Evolutionary conservation across 306 rosid genomes (phyloP).

Genomic region (Vicia faba): DNA sequence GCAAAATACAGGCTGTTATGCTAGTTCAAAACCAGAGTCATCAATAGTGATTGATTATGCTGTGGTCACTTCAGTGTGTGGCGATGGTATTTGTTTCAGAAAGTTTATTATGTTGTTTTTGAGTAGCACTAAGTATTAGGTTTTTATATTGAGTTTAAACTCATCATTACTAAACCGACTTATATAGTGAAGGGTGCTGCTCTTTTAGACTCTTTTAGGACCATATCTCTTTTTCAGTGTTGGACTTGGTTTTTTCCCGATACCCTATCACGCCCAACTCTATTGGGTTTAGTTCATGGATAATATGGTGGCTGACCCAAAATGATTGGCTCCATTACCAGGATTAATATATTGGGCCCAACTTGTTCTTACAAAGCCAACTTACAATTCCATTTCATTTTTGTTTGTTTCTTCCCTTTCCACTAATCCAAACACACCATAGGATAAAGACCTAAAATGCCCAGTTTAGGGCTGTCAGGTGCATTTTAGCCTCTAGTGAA

Average conservation of each 20-base stretch:
- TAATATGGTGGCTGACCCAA: not conserved
- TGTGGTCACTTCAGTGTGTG: slow-evolving; percentile 5
- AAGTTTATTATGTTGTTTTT: not conserved
- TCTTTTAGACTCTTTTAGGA: not conserved
- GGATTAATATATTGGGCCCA: not conserved
- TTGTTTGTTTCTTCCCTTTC: not conserved
- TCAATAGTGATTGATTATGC: not conserved
- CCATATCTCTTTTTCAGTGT: not conserved
- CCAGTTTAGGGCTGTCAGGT: not conserved
- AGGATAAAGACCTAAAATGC: not conserved
- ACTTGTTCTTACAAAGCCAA: not conserved
- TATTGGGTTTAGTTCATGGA: not conserved
- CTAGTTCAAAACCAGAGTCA: not conserved
- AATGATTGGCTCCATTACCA: not conserved
- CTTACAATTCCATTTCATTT: slow-evolving; percentile 3
- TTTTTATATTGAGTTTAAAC: not conserved
- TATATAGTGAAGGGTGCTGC: not conserved
- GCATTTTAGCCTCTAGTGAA: not conserved
- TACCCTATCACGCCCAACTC: not conserved
- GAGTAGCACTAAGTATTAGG: not conserved
- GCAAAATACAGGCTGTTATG: not conserved
- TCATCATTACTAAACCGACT: not conserved
- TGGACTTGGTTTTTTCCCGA: not conserved
- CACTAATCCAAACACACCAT: not conserved
- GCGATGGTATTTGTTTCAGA: not conserved